Conservation (phyloP, 208 protist species). For the Leishmania amazonensis region DNA sequence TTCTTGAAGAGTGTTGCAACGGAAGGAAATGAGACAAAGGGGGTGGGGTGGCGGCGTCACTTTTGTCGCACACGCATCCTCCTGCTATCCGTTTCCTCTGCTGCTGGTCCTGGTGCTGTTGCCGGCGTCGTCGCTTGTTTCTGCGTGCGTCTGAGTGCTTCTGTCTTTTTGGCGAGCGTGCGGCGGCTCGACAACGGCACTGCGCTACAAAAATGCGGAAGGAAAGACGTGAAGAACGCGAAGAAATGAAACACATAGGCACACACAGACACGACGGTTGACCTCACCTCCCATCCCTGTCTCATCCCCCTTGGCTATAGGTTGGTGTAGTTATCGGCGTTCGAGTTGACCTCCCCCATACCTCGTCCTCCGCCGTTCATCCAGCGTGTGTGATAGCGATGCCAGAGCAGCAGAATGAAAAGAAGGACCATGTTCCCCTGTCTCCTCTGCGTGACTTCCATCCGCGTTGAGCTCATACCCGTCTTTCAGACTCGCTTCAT, state of each 20-base stretch:
- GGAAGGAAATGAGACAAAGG: no score
- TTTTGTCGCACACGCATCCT: no score
- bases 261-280: not conserved
- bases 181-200: not conserved
- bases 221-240: not conserved
- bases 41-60: no score
- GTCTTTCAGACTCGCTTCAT: not conserved
- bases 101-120: not conserved
- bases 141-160: no score
- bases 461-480: not conserved
- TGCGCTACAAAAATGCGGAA: not conserved
- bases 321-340: not conserved
- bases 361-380: not conserved
- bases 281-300: not conserved
- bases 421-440: not conserved
- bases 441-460: not conserved
- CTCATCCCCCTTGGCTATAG: not conserved
- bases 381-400: not conserved
- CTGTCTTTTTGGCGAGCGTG: no score
- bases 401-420: not conserved
- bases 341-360: not conserved
- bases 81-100: no score
- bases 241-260: not conserved
- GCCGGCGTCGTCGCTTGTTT: not conserved
- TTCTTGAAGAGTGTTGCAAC: no score